phyloP scores from a whole-genome alignment of 2,329 filamentous ascomycete genomes.

The Diaporthe vexans region DNA sequence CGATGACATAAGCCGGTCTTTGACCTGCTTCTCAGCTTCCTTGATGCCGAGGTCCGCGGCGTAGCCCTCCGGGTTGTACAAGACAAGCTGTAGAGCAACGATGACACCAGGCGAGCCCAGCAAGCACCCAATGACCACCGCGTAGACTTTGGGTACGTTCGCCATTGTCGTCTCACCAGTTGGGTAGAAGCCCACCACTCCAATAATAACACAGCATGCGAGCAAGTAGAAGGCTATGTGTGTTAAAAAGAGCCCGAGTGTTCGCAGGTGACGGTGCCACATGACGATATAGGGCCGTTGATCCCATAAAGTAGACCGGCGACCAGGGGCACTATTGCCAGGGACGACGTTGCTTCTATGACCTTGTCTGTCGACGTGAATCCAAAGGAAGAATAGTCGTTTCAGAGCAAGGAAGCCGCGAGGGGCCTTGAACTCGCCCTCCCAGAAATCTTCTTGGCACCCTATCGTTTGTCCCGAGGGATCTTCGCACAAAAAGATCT shows the following conservation, averaged over 20 bases:
- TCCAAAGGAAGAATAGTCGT: background rate
- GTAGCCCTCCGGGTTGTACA: background rate
- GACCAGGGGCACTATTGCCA: background rate
- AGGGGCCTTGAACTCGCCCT: background rate
- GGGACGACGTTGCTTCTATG: background rate
- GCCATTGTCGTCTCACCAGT: accelerated
- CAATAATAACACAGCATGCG: background rate
- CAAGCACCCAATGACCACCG: background rate
- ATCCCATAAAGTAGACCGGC: background rate
- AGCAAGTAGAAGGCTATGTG: background rate
- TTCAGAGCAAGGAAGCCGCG: constrained; percentile 4
- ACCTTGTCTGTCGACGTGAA: background rate
- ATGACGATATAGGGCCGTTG: background rate
- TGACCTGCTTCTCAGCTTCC: background rate
- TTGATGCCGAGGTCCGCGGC: background rate
- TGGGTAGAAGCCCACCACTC: background rate
- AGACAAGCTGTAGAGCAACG: background rate
- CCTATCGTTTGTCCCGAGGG: background rate
- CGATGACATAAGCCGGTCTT: background rate
- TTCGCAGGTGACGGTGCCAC: background rate
- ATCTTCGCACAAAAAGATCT: background rate
- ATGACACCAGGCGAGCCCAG: background rate
- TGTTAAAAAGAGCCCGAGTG: background rate
- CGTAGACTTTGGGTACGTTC: background rate
- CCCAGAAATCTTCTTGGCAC: background rate